These are phyloP conservation scores for Erucastrum elatum DNA, from an alignment of 345 rosid genomes.

Conservation along the genomic window DNA sequence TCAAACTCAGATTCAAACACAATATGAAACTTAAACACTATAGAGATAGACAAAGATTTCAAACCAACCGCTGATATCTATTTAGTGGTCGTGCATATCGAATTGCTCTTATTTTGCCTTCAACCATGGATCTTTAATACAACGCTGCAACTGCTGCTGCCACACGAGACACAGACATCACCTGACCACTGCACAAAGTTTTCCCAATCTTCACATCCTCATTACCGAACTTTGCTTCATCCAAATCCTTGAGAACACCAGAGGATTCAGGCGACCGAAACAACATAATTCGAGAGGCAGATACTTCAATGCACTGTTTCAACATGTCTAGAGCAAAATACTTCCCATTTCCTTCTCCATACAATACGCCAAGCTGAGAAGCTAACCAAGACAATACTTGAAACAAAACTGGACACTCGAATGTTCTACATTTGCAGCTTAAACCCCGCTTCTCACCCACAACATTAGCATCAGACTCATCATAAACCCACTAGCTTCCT, in stretches of 20 bases:
- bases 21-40: not conserved
- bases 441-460: slow-evolving; percentile 24
- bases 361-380: slow-evolving; percentile 71
- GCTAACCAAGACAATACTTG: slow-evolving; percentile 68
- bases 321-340: slow-evolving; percentile 58
- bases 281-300: slow-evolving; percentile 45
- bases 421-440: slow-evolving; percentile 36
- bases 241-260: slow-evolving; percentile 33
- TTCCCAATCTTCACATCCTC: slow-evolving; percentile 33
- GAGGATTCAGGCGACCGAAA: slow-evolving; percentile 26
- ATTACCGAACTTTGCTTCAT: slow-evolving; percentile 11
- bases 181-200: slow-evolving; percentile 32
- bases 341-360: slow-evolving; percentile 65
- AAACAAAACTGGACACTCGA: slow-evolving; percentile 54
- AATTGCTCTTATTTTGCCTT: slow-evolving; percentile 59
- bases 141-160: slow-evolving; percentile 84
- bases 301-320: slow-evolving; percentile 53
- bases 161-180: slow-evolving; percentile 73
- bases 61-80: slow-evolving; percentile 66
- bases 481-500: no score
- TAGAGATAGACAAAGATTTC: slow-evolving; percentile 16
- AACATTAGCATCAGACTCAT: slow-evolving; percentile 12
- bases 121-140: slow-evolving; percentile 68
- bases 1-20: slow-evolving; percentile 18
- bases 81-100: slow-evolving; percentile 47